phyloP scores from a whole-genome alignment of 768 basidiomycete genomes.

The Suillus placidus region DNA sequence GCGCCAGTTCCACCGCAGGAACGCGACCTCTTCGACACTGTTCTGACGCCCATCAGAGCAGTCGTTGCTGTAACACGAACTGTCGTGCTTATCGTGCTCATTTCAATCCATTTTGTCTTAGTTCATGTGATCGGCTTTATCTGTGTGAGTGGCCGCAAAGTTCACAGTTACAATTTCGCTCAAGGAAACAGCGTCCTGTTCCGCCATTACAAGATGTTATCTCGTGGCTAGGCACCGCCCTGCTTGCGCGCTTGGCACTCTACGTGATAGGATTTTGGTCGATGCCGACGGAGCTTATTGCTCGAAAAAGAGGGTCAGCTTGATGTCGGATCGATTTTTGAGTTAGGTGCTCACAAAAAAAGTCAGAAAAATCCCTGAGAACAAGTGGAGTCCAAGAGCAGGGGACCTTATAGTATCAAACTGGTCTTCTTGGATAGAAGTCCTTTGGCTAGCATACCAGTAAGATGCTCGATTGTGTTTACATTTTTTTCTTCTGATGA shows the following conservation, averaged over 20 bases:
- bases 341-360: slow-evolving; percentile 14
- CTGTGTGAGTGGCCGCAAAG: slow-evolving; percentile 54
- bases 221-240: slow-evolving; percentile 51
- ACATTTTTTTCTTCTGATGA: slow-evolving; percentile 9
- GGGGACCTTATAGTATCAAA: slow-evolving; percentile 93
- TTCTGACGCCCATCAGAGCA: slow-evolving; percentile 55
- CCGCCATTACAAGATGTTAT: slow-evolving; percentile 52
- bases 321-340: slow-evolving; percentile 6
- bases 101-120: slow-evolving; percentile 55
- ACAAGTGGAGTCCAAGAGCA: slow-evolving; percentile 63
- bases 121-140: slow-evolving; percentile 57
- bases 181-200: slow-evolving; percentile 52
- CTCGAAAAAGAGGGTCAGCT: slow-evolving; percentile 74
- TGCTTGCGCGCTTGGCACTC: slow-evolving; percentile 62
- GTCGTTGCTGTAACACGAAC: slow-evolving; percentile 54
- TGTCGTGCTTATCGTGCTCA: slow-evolving; percentile 51
- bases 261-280: slow-evolving; percentile 71
- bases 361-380: slow-evolving; percentile 44
- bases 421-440: slow-evolving; percentile 89
- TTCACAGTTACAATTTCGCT: slow-evolving; percentile 11
- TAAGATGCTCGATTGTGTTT: slow-evolving; percentile 32
- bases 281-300: slow-evolving; percentile 71
- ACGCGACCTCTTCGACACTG: slow-evolving; percentile 42
- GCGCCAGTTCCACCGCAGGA: slow-evolving; percentile 68
- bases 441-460: slow-evolving; percentile 87